Evolutionary conservation across 306 rosid species (phyloP), one percentile per base, ranked within the genome.

Genomic region (Medicago arabica): DNA sequence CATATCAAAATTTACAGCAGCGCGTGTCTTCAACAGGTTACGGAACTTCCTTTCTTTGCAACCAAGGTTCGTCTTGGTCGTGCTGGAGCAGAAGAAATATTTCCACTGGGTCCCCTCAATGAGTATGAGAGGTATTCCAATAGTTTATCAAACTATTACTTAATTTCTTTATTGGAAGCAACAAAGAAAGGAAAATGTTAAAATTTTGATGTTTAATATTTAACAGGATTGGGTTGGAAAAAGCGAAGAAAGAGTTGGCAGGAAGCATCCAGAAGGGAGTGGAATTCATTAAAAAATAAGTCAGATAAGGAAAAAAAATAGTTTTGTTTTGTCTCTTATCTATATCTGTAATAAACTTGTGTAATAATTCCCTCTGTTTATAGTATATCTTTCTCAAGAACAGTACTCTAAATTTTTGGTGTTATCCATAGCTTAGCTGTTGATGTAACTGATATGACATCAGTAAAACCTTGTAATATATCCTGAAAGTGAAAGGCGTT

Each of bases 41-140:
- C 98, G 0, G 98, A 93, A 80, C 96, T 93, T 74, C 97, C 98
- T 43, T 93, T 78, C 91, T 91, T 93, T 49, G 97, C 98, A 69
- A 81, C 92, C 70, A 93, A 91, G 82, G 96, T 93, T 12, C 89
- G 93, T 44, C 88, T 93, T 23, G 98, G 97, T 75, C 97, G 96
- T 15, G 69, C 51, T 11, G 98, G 98, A 67, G 97, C 81, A 4
- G 97, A 91, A 81, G 98, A 91, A 81, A 73, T 93, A 18, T 86
- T 75, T 55, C 88, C 89, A 74, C 86, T 93, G 0, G 97, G 96
- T 60, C 98, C 97, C 63, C 76, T 93, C 69, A 91, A 91, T 46
- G 93, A 91, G 85, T 91, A 91, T 64, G 98, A 91, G 81, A 93
- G 97, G 98, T 93, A 66, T 50, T 3, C 40, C 6, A 55, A 19